Conservation (phyloP, 2,329 filamentous ascomycete species). For the Diaporthe sp. region DNA sequence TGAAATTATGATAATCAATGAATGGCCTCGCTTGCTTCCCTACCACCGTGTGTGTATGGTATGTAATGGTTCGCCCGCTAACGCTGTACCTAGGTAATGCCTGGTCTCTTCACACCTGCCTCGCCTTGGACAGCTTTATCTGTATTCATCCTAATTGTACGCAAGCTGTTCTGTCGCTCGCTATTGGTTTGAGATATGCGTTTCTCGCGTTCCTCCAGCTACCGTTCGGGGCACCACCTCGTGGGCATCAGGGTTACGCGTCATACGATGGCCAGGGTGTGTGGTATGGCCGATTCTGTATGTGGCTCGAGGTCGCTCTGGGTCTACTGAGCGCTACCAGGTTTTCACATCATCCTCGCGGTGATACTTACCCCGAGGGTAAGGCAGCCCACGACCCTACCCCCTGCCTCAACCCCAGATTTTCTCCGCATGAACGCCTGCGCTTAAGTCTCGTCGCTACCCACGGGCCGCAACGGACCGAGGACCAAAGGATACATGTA, state of each 20-base stretch:
- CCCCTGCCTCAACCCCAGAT: slow-evolving; percentile 20
- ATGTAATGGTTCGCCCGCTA: too few relatives aligned
- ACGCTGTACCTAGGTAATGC: too few relatives aligned
- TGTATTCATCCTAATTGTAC: too few relatives aligned
- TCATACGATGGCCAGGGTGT: slow-evolving; percentile 2
- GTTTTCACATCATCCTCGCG: slow-evolving; percentile 26
- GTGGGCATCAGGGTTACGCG: neutral
- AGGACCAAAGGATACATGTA: slow-evolving; percentile 1
- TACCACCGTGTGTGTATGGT: neutral
- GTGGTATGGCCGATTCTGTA: neutral
- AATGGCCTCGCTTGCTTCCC: neutral
- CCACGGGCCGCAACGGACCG: slow-evolving; percentile 33
- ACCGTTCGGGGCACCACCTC: neutral
- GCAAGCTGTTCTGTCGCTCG: neutral
- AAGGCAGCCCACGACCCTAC: neutral
- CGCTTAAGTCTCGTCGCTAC: slow-evolving; percentile 22
- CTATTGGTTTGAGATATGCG: neutral
- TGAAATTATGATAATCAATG: slow-evolving; percentile 29
- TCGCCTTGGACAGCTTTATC: neutral
- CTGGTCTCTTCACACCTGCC: neutral
- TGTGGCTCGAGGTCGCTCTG: neutral
- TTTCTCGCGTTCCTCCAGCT: neutral
- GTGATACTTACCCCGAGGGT: slow-evolving; percentile 36
- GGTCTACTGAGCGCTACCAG: slow-evolving; percentile 12
- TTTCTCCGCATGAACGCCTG: slow-evolving; percentile 37